Evolutionary conservation across 139 green algal species (phyloP).

Genomic region (Auxenochlorella pyrenoidosa): DNA sequence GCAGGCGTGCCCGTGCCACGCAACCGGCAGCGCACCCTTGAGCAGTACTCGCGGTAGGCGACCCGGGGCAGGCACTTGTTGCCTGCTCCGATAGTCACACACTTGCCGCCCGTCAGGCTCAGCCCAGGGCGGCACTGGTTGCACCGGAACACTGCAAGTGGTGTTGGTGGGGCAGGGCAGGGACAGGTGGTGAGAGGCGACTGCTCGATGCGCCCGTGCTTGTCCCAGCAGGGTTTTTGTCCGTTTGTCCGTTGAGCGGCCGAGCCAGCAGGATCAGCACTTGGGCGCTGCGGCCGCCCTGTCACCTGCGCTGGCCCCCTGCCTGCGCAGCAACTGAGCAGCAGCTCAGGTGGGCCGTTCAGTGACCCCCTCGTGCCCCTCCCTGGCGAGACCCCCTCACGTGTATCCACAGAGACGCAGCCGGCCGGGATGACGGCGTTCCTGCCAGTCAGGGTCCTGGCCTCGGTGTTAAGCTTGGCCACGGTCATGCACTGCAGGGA

Average conservation of each 20-base stretch:
- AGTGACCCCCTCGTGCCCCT: neutral
- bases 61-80: neutral
- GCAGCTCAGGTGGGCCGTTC: neutral
- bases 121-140: neutral
- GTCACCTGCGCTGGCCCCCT: too few relatives aligned
- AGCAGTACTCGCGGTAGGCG: neutral
- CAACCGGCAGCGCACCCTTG: neutral
- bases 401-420: neutral
- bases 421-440: neutral
- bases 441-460: neutral
- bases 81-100: neutral
- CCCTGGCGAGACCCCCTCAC: neutral
- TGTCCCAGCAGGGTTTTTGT: neutral
- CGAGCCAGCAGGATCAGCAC: neutral
- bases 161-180: neutral
- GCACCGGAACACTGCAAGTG: slow-evolving; percentile 1
- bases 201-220: neutral
- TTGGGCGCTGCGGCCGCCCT: too few relatives aligned
- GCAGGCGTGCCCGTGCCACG: neutral
- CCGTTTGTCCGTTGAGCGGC: too few relatives aligned
- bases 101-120: neutral
- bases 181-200: too few relatives aligned
- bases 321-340: too few relatives aligned
- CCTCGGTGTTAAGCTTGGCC: neutral
- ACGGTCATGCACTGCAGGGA: neutral